Evolutionary conservation across 2,329 filamentous ascomycete genomes (phyloP).

Genomic region (Dothistroma septosporum): DNA sequence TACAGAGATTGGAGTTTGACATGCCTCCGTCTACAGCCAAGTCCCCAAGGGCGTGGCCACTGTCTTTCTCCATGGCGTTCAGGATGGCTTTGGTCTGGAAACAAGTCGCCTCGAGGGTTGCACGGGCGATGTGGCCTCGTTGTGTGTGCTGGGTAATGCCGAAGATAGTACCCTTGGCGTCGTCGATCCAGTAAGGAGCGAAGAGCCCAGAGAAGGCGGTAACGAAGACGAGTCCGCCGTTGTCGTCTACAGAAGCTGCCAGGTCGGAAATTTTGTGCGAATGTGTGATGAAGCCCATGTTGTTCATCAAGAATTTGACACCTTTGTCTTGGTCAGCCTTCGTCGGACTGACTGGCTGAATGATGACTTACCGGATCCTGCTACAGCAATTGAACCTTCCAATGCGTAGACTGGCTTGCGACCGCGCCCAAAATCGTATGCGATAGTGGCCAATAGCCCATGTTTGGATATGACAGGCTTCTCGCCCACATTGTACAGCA

Average conservation of each 20-base stretch:
- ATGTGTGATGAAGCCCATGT: conserved; percentile 61
- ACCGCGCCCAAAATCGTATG: conserved; percentile 66
- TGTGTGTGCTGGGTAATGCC: conserved; percentile 62
- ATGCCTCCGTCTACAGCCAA: conserved; percentile 86
- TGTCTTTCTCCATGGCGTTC: conserved; percentile 86
- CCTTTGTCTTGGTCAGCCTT: conserved; percentile 30
- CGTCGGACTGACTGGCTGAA: neutral
- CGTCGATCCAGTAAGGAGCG: conserved; percentile 92
- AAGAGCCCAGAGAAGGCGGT: conserved; percentile 89
- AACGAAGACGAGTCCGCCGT: conserved; percentile 78
- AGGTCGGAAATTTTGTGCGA: conserved; percentile 61
- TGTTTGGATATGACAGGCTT: conserved; percentile 81
- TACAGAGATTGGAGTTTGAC: conserved; percentile 81
- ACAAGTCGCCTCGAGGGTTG: conserved; percentile 85
- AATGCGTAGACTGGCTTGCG: conserved; percentile 65
- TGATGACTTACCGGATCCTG: conserved; percentile 55
- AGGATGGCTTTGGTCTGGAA: conserved; percentile 91
- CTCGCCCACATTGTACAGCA: conserved; percentile 82
- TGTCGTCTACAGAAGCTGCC: conserved; percentile 64
- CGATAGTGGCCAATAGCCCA: conserved; percentile 80
- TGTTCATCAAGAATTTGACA: conserved; percentile 55
- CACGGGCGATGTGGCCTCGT: conserved; percentile 79
- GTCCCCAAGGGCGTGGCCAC: conserved; percentile 66
- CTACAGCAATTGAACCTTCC: conserved; percentile 76
- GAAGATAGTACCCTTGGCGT: conserved; percentile 75